A percentile compares a stretch with the other conserved stretches of the same genome.
Evolutionary conservation across 1,284 basidiomycete species (phyloP).

Genomic region (Leccinum subrobustum): DNA sequence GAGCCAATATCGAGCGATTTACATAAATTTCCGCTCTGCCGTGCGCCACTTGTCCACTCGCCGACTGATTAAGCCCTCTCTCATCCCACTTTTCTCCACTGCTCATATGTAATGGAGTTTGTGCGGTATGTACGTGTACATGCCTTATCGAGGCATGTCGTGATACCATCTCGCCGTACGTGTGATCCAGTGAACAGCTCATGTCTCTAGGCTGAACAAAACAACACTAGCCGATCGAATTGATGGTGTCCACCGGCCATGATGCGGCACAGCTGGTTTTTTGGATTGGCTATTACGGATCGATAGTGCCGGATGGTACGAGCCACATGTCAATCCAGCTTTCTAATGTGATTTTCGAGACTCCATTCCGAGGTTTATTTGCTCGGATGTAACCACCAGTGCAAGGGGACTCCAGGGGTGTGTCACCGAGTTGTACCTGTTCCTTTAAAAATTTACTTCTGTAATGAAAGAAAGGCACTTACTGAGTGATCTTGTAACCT

Average conservation of each 20-base stretch:
- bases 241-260: background rate
- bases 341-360: background rate
- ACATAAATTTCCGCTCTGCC: background rate
- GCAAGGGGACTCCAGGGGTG: background rate
- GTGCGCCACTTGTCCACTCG: background rate
- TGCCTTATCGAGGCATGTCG: background rate
- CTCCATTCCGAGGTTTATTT: background rate
- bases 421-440: background rate
- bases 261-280: background rate
- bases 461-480: too few relatives aligned
- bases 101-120: conserved; percentile 3
- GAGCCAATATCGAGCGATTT: background rate
- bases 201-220: background rate
- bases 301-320: background rate
- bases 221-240: background rate
- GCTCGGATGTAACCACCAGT: background rate
- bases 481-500: background rate
- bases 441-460: background rate
- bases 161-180: background rate
- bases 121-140: background rate
- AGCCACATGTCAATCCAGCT: background rate
- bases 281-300: background rate
- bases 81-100: background rate
- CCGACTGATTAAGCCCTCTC: background rate
- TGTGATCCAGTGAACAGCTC: background rate